These are phyloP conservation scores for Pythium angustatum DNA, from an alignment of 352 stramenopile genomes.

Conservation along the genomic window DNA sequence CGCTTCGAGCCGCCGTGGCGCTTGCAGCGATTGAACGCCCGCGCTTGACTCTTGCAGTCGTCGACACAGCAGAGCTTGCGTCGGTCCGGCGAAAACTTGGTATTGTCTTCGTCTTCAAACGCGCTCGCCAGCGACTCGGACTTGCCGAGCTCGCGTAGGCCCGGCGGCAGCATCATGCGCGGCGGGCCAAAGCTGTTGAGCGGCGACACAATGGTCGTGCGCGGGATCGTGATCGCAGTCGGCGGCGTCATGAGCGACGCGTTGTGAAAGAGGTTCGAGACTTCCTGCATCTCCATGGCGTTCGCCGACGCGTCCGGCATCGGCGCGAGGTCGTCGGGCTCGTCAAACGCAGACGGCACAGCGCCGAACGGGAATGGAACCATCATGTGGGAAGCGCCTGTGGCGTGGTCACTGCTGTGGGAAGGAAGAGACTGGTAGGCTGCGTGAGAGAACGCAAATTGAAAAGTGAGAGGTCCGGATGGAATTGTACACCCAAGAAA, in stretches of 20 bases:
- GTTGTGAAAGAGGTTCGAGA: slow-evolving; percentile 27
- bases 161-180: slow-evolving; percentile 23
- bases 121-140: slow-evolving; percentile 14
- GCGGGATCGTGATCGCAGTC: slow-evolving; percentile 23
- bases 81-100: slow-evolving; percentile 67
- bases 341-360: slow-evolving; percentile 17
- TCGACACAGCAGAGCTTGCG: slow-evolving; percentile 76
- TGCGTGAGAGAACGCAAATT: slow-evolving; percentile 1
- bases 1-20: slow-evolving; percentile 82
- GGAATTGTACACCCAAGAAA: background rate
- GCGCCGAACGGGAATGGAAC: slow-evolving; percentile 27
- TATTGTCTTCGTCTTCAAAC: slow-evolving; percentile 23
- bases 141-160: slow-evolving; percentile 15
- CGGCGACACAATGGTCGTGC: slow-evolving; percentile 31
- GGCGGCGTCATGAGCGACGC: slow-evolving; percentile 33
- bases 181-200: slow-evolving; percentile 20
- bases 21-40: slow-evolving; percentile 85
- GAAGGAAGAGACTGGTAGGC: slow-evolving; percentile 20
- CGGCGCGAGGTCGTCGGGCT: slow-evolving; percentile 21
- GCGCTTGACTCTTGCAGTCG: slow-evolving; percentile 78
- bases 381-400: slow-evolving; percentile 20
- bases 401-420: background rate
- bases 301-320: slow-evolving; percentile 7
- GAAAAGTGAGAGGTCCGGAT: background rate
- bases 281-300: slow-evolving; percentile 27